These are phyloP conservation scores for Cinnamomum micranthum DNA, from an alignment of 164 flowering plant genomes.

Conservation along the genomic window DNA sequence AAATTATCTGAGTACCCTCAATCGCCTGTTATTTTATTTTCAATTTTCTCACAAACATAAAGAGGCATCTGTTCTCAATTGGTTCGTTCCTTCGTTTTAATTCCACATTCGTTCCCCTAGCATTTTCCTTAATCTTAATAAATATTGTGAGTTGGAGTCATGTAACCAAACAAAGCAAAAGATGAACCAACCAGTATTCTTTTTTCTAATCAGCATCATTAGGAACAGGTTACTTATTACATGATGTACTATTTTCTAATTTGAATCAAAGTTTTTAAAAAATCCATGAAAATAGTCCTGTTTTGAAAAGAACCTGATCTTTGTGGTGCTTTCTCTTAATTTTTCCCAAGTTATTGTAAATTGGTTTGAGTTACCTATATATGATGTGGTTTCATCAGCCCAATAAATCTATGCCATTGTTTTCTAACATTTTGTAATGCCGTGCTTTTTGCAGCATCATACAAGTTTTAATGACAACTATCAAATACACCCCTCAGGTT, in stretches of 20 bases:
- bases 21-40: too few relatives aligned
- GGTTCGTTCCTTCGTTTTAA: too few relatives aligned
- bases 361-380: not conserved
- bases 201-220: too few relatives aligned
- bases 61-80: too few relatives aligned
- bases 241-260: not conserved
- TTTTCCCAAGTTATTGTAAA: not conserved
- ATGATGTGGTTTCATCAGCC: not conserved
- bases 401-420: not conserved
- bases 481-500: constrained; percentile 96
- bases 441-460: constrained; percentile 54
- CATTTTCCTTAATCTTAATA: too few relatives aligned
- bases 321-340: not conserved
- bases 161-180: too few relatives aligned
- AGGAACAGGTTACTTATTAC: not conserved
- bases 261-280: not conserved
- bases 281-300: not conserved
- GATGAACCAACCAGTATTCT: not conserved
- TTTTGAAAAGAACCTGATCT: not conserved
- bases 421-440: constrained; percentile 6
- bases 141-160: too few relatives aligned
- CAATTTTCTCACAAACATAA: too few relatives aligned
- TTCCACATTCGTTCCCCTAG: too few relatives aligned
- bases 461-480: constrained; percentile 75
- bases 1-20: too few relatives aligned